Percentiles rank a stretch among this genome's conserved stretches.
phyloP scores from a whole-genome alignment of 208 protist species.

The Trypanosoma theileri region DNA sequence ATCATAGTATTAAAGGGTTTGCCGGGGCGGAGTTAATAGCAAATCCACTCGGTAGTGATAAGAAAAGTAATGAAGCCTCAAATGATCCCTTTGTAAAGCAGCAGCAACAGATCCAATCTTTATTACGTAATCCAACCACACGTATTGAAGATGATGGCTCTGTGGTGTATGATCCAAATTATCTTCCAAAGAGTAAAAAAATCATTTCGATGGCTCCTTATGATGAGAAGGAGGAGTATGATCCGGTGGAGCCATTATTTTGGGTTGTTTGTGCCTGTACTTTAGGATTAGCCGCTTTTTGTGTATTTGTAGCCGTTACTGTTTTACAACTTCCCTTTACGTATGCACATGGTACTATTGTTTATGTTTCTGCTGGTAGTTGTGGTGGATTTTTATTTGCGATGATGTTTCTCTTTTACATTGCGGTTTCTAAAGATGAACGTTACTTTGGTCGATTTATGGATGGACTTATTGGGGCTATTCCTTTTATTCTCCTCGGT shows the following conservation, averaged over 20 bases:
- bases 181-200: slow-evolving; percentile 17
- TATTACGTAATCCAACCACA: slow-evolving; percentile 15
- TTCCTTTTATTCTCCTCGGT: slow-evolving; percentile 14
- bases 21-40: background rate
- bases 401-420: slow-evolving; percentile 13
- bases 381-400: slow-evolving; percentile 18
- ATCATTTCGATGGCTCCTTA: slow-evolving; percentile 22
- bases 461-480: slow-evolving; percentile 16
- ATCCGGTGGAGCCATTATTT: slow-evolving; percentile 15
- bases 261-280: slow-evolving; percentile 14
- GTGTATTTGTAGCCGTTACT: slow-evolving; percentile 8
- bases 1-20: slow-evolving; percentile 16
- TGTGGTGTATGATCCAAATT: slow-evolving; percentile 20
- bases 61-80: background rate
- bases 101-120: background rate
- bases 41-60: slow-evolving; percentile 1
- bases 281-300: slow-evolving; percentile 15
- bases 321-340: slow-evolving; percentile 2
- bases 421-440: slow-evolving; percentile 8
- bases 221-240: slow-evolving; percentile 1
- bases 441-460: background rate
- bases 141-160: slow-evolving; percentile 12
- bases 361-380: slow-evolving; percentile 14
- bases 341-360: background rate
- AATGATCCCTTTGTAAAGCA: slow-evolving; percentile 5